Evolutionary conservation across 257 asterid species (phyloP).

Genomic region (Solanum paucissectum): DNA sequence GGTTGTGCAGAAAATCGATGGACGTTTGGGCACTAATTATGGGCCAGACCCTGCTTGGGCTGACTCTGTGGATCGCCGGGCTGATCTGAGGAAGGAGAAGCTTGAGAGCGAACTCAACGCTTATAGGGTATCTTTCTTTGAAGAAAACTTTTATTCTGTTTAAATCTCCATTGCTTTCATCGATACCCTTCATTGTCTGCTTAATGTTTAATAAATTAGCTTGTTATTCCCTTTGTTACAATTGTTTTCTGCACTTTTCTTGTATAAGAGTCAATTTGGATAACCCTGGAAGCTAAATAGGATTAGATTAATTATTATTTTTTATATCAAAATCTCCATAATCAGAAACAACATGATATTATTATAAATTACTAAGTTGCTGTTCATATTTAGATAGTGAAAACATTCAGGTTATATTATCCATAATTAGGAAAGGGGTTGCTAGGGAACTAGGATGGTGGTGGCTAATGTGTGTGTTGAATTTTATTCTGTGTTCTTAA

Average conservation of each 20-base stretch:
- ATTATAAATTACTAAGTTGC: neutral
- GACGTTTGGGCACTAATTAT: slow-evolving; percentile 62
- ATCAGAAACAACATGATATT: neutral
- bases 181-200: neutral
- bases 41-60: slow-evolving; percentile 62
- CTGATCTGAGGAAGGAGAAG: slow-evolving; percentile 68
- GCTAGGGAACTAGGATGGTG: neutral
- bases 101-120: slow-evolving; percentile 92
- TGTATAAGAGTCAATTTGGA: neutral
- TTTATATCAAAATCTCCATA: neutral
- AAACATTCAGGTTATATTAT: neutral
- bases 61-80: slow-evolving; percentile 74
- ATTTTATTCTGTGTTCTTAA: neutral
- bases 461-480: neutral
- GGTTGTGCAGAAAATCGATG: slow-evolving; percentile 66
- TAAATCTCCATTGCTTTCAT: neutral
- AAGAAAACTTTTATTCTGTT: neutral
- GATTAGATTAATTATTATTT: neutral
- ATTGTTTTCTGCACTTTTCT: neutral
- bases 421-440: neutral
- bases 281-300: neutral
- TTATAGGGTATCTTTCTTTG: slow-evolving; percentile 39
- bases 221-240: neutral
- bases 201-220: neutral
- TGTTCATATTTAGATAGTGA: neutral